Evolutionary conservation across 1,284 basidiomycete species (phyloP), one percentile per base, ranked within the genome.

Genomic region (Ganoderma sinense): DNA sequence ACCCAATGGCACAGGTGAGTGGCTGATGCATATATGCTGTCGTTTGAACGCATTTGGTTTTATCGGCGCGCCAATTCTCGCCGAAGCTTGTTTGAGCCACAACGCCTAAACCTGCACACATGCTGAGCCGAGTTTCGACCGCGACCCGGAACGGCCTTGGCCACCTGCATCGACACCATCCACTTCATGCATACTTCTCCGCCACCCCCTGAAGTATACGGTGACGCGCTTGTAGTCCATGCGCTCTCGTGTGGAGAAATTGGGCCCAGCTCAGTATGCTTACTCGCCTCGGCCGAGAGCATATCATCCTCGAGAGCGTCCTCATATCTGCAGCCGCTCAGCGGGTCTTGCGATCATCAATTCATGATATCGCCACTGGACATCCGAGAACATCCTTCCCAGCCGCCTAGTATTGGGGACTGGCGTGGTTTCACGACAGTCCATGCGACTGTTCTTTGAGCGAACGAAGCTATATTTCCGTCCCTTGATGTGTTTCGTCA

Each of bases 1-100:
- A 75, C 78, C 85, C 29, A 91, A 90, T 75, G 87, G 86, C 26
- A 73, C 79, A 71, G 73, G 85, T 86, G 74, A 39, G 83, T 76
- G 18, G 13, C 2, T 7, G 16, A 31, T 65, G 43, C 18, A 31
- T 36, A n/a, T 43, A 29, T 14, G 20, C 45, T 7, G 2, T n/a
- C 23, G 23, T 41, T 26, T 40, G 20, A 7, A 36, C n/a, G 2
- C 66, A 60, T 62, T 40, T 40, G 59, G 53, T 33, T 29, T 65
- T 43, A 36, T 64, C 68, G 62, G 56, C 39, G 64, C 1, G 45
- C 39, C 39, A n/a, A 29, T 11, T 16, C 29, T 40, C 11, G 59
- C 23, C 33, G 59, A 61, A 56, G 23, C 53, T 8, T 51, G 23
- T 51, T 26, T 51, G 48, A 26, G 48, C 48, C 23, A 51, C 48